Percentiles rank a stretch among this genome's conserved stretches.
Conservation (phyloP, 208 protist species). For the Trichomonas tenax region DNA sequence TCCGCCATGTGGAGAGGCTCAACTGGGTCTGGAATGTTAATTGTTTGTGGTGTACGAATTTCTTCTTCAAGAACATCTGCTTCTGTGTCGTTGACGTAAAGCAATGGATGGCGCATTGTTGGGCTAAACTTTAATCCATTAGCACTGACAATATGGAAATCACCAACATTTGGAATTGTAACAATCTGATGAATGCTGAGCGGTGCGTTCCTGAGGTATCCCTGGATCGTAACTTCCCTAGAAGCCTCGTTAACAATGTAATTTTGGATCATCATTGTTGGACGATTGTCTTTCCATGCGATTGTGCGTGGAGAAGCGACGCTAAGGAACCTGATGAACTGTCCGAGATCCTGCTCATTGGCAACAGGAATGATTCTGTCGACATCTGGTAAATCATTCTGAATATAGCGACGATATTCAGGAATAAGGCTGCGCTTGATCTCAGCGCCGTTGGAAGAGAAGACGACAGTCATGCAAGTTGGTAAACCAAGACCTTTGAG, state of each 20-base stretch:
- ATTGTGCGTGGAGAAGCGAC: not conserved
- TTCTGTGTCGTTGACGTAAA: not conserved
- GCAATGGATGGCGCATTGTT: not conserved
- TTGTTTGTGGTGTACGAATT: not conserved
- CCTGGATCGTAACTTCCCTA: not conserved
- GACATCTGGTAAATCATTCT: not conserved
- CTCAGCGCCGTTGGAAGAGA: not conserved
- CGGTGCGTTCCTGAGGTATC: not conserved
- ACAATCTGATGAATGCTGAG: not conserved
- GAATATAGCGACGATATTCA: not conserved
- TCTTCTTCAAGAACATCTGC: not conserved
- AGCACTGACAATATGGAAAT: not conserved
- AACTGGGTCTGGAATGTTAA: not conserved
- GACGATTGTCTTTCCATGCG: not conserved
- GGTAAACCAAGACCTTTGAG: not conserved
- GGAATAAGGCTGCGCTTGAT: not conserved
- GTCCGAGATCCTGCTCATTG: not conserved
- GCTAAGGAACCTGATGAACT: not conserved
- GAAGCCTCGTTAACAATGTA: not conserved
- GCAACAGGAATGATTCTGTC: not conserved
- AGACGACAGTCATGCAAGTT: not conserved
- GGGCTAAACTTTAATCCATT: not conserved
- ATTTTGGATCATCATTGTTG: conserved; percentile 18
- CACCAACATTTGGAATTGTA: not conserved
- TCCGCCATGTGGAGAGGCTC: not conserved